Conservation (phyloP, 2,329 filamentous ascomycete genomes). For the Aspergillus carbonarius region DNA sequence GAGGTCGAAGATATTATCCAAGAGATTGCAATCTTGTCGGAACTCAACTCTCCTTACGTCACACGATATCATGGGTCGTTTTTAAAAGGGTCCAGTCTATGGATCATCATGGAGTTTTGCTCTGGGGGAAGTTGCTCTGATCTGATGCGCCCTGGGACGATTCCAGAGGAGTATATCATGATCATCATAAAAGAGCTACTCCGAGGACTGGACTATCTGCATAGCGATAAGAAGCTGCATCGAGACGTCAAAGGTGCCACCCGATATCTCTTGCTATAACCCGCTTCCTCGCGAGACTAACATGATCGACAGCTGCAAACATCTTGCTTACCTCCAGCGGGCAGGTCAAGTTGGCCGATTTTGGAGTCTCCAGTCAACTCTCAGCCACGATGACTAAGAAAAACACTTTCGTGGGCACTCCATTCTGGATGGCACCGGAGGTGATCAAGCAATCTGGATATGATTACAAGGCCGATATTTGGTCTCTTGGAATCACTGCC, state of each 20-base stretch:
- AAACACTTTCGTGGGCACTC: conserved; percentile 96
- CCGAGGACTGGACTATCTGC: conserved; percentile 86
- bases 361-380: conserved; percentile 93
- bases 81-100: conserved; percentile 90
- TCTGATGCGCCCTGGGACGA: conserved; percentile 87
- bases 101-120: conserved; percentile 99
- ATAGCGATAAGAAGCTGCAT: conserved; percentile 93
- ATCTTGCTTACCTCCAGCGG: conserved; percentile 84
- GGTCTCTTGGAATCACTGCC: conserved; percentile 93
- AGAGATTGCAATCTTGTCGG: conserved; percentile 95
- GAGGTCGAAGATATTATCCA: conserved; percentile 99
- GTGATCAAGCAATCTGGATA: conserved; percentile 98
- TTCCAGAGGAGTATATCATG: conserved; percentile 93
- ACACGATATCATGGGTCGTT: conserved; percentile 98
- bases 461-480: conserved; percentile 96
- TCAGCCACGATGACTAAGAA: conserved; percentile 99
- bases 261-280: too few species aligned
- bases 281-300: conserved; percentile 14
- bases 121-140: conserved; percentile 95
- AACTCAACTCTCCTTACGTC: conserved; percentile 92
- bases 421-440: conserved; percentile 99
- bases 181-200: conserved; percentile 91
- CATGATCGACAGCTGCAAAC: conserved; percentile 71
- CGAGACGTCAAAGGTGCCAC: conserved; percentile 86
- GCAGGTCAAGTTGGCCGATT: conserved; percentile 95